Evolutionary conservation across 257 asterid species (phyloP), one percentile per base, ranked within the genome.

Genomic region (Solanum virginianum): DNA sequence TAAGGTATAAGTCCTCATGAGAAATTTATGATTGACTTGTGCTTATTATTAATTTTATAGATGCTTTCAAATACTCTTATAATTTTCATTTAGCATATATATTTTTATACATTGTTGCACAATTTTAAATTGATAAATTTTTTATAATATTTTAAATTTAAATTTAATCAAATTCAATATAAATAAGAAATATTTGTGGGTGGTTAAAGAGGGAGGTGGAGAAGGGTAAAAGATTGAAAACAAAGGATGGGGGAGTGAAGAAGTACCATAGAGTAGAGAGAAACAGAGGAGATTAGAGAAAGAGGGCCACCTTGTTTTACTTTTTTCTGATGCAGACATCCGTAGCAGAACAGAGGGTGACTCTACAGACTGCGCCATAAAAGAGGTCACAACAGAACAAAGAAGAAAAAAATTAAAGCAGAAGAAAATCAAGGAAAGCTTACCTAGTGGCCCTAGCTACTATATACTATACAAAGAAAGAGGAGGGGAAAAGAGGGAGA

Each of bases 251-350:
- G 43, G 2, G 49, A n/a, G 51, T 68, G 77, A 68, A 32, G 77
- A 32, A 66, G 51, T 36, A 36, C 8, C 16, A 11, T 41, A 71
- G 16, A 70, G 80, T 41, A 18, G 54, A 29, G 68, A 51, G 16
- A 80, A 55, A 63, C 60, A 53, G 85, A 85, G 74, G 24, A 22
- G 70, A 68, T 68, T 15, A 59, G 57, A 82, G 62, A 55, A 47
- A 74, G 88, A 85, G 93, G 89, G 87, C 84, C 86, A 88, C 89
- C 69, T 66, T 86, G 80, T 39, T 69, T 87, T 85, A 4, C 91
- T 86, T 89, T 90, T 89, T 86, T 77, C 84, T 80, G 90, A 83
- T 88, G 82, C 91, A 89, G 89, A 87, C 90, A 88, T 90, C 92
- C 91, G 86, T 89, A 87, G 92, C 91, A 87, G 90, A 89, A 81